phyloP scores from a whole-genome alignment of 805 yeast species.

The Saturnispora serradocipensis region DNA sequence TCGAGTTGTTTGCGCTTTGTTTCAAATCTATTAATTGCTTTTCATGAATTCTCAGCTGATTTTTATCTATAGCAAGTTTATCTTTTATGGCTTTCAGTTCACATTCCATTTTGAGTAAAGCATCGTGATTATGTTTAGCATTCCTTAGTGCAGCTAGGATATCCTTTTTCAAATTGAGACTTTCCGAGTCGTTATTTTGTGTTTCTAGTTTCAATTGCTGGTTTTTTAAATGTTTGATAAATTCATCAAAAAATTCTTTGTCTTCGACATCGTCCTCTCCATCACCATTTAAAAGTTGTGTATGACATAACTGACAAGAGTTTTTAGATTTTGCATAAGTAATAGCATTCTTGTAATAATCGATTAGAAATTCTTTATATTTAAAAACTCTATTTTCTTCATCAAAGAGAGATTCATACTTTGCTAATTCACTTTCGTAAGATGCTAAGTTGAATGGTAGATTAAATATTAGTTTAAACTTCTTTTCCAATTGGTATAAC shows the following conservation, averaged over 20 bases:
- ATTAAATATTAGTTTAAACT: conserved; percentile 24
- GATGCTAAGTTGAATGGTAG: conserved; percentile 33
- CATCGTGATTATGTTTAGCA: conserved; percentile 23
- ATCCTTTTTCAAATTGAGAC: conserved; percentile 22
- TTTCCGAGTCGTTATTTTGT: conserved; percentile 14
- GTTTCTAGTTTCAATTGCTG: conserved; percentile 18
- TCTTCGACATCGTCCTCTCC: conserved; percentile 11
- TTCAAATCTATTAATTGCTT: conserved; percentile 14
- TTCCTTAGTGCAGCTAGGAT: conserved; percentile 22
- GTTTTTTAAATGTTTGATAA: conserved; percentile 18
- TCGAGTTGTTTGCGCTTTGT: background rate
- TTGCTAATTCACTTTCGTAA: conserved; percentile 41
- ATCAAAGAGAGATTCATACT: conserved; percentile 53
- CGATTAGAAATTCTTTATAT: conserved; percentile 57
- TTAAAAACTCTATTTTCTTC: conserved; percentile 57
- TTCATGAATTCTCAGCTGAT: background rate
- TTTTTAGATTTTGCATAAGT: conserved; percentile 47
- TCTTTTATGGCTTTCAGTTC: conserved; percentile 22
- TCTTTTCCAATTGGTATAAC: background rate
- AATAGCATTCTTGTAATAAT: conserved; percentile 63
- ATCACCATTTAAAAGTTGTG: conserved; percentile 43
- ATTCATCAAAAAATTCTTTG: conserved; percentile 13
- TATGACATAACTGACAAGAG: conserved; percentile 63
- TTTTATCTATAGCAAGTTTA: background rate
- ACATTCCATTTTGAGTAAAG: conserved; percentile 16